phyloP scores from a whole-genome alignment of 2,329 filamentous ascomycete genomes.

The Triangularia setosa region DNA sequence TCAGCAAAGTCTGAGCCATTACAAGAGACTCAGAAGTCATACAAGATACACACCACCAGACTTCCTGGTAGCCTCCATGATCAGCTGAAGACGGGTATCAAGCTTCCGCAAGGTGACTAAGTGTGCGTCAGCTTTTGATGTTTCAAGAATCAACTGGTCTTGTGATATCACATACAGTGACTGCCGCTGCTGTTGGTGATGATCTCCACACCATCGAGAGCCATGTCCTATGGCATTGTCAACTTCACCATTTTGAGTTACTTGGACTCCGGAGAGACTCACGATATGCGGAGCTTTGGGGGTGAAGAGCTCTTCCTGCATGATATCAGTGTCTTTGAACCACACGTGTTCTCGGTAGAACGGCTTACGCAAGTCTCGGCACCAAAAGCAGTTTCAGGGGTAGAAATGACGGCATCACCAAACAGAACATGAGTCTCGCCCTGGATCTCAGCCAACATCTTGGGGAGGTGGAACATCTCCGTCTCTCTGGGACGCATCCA shows the following conservation, averaged over 20 bases:
- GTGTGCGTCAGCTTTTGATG: neutral
- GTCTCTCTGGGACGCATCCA: slow-evolving; percentile 56
- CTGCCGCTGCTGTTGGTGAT: slow-evolving; percentile 66
- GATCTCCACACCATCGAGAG: slow-evolving; percentile 68
- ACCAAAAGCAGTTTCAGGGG: slow-evolving; percentile 59
- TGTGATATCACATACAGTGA: slow-evolving; percentile 47
- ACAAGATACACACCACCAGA: slow-evolving; percentile 38
- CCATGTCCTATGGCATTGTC: slow-evolving; percentile 39
- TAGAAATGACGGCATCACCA: slow-evolving; percentile 62
- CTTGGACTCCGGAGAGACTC: neutral
- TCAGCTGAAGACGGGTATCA: slow-evolving; percentile 58
- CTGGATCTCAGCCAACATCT: slow-evolving; percentile 52
- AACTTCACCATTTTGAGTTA: neutral
- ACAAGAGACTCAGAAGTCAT: neutral
- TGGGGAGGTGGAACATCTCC: slow-evolving; percentile 63
- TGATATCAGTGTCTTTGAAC: neutral
- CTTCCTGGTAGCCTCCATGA: slow-evolving; percentile 57
- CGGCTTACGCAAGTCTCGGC: slow-evolving; percentile 24
- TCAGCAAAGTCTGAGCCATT: neutral
- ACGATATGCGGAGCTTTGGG: slow-evolving; percentile 25
- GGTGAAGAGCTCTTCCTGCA: slow-evolving; percentile 26
- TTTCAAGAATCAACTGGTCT: slow-evolving; percentile 9
- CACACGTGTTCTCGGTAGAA: neutral
- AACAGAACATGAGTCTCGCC: slow-evolving; percentile 51
- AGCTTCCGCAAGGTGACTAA: slow-evolving; percentile 52